Conservation (phyloP, 192 early-diverging fungal species). For the Cetraspora pellucida region DNA sequence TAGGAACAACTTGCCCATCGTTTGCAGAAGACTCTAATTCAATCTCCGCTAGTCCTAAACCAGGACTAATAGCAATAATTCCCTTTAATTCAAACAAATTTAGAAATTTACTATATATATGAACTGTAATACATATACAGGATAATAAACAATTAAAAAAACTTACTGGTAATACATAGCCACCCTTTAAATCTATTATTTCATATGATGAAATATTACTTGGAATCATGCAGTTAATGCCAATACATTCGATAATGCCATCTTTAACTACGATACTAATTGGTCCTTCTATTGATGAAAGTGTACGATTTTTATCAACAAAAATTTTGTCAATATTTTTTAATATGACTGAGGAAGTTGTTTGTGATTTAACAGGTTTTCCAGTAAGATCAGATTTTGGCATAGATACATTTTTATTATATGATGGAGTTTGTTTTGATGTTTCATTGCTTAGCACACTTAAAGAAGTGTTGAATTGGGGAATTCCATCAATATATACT, state of each 20-base stretch:
- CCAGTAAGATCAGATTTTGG: too few species aligned
- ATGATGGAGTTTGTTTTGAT: conserved; percentile 38
- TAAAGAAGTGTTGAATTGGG: conserved; percentile 49
- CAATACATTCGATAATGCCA: conserved; percentile 42
- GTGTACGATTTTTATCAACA: conserved; percentile 13
- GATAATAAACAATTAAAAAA: too few species aligned
- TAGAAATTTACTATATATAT: conserved; percentile 16
- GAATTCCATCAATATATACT: conserved; percentile 74
- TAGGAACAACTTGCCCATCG: conserved; percentile 60
- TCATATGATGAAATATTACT: conserved; percentile 23
- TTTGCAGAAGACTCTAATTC: conserved; percentile 55
- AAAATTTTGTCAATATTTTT: conserved; percentile 50
- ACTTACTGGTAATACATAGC: conserved; percentile 61
- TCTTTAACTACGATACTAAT: conserved; percentile 36
- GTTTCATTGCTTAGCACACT: neutral
- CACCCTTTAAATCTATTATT: conserved; percentile 57
- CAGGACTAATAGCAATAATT: conserved; percentile 58
- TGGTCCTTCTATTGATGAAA: conserved; percentile 34
- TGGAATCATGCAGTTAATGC: conserved; percentile 34
- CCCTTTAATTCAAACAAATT: conserved; percentile 42
- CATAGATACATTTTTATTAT: too few species aligned
- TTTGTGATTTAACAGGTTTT: too few species aligned
- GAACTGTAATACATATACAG: too few species aligned
- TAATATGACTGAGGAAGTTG: conserved; percentile 37
- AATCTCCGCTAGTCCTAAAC: conserved; percentile 72